Evolutionary conservation across 257 asterid species (phyloP), one percentile per base, ranked within the genome.

Genomic region (Plantago ovata): DNA sequence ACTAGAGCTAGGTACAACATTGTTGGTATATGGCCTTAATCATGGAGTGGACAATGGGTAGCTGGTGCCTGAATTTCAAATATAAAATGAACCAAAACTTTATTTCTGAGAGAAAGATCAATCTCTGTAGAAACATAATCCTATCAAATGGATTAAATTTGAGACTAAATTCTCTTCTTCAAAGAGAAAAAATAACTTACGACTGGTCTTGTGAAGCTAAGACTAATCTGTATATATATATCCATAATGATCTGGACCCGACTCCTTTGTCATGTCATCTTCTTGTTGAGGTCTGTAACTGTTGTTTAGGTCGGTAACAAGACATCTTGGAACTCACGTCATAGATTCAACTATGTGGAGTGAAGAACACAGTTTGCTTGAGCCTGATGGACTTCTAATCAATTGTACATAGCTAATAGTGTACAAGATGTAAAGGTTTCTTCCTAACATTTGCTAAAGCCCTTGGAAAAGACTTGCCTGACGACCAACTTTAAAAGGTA

Each of bases 401-500:
- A 50, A 50, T 50, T 50, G 33, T 18, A 21, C 55, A 24, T 20
- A 49, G 55, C 36, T 49, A 14, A 22, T 15, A 5, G 36, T 49
- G 55, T 49, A 50, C 56, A 50, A 1, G 56, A 12, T 45, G 19
- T 15, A 45, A 10, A 22, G 55, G 13, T 49, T 49, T 21, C 28
- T 49, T 49, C 38, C 55, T 49, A 49, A 22, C 11, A 1, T 50
- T 47, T 22, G 38, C 38, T 50, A 22, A 49, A 20, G 22, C 7
- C 12, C 18, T 23, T 2, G 4, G 32, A 48, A 48, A 50, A 48
- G 54, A 48, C 19, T 44, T 15, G 76, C 33, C 65, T 68, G 81
- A n/a, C 82, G 82, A 49, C 81, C 54, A 18, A 69, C 80, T 61
- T 79, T 82, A 2, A 84, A 56, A 19, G 99, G 99, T 69, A 84